phyloP scores from a whole-genome alignment of 2,329 filamentous ascomycete species.

The Gliomastix tumulicola region DNA sequence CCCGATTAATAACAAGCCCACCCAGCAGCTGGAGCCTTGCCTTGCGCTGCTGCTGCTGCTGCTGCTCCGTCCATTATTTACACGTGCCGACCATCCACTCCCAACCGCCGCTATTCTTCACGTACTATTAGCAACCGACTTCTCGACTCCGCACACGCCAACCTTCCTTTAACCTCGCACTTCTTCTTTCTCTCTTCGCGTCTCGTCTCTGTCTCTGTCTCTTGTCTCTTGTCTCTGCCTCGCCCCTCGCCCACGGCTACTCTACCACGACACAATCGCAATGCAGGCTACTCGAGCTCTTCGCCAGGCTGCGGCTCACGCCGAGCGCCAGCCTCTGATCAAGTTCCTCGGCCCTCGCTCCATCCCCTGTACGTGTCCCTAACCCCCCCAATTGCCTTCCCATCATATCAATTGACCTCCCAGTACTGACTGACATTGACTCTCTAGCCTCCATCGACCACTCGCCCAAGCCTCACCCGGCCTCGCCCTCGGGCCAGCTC shows the following conservation, averaged over 20 bases:
- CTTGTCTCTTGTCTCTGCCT: background rate
- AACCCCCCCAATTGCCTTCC: background rate
- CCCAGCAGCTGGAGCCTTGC: too few species aligned
- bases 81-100: background rate
- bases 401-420: slow-evolving; percentile 2
- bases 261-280: slow-evolving; percentile 6
- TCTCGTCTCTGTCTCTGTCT: too few species aligned
- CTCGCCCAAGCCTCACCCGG: slow-evolving; percentile 66
- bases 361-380: slow-evolving; percentile 43
- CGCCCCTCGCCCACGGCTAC: too few species aligned
- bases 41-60: too few species aligned
- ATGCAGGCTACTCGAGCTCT: slow-evolving; percentile 53
- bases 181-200: too few species aligned
- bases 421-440: slow-evolving; percentile 11
- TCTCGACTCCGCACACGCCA: too few species aligned
- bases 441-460: slow-evolving; percentile 63
- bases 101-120: too few species aligned
- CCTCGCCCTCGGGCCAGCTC: slow-evolving; percentile 58
- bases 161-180: too few species aligned
- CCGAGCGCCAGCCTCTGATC: slow-evolving; percentile 55
- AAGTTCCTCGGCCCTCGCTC: slow-evolving; percentile 54
- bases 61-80: too few species aligned
- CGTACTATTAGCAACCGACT: too few species aligned
- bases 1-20: too few species aligned
- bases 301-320: slow-evolving; percentile 51